phyloP scores from a whole-genome alignment of 2,329 filamentous ascomycete species.

The Blastomyces silverae region DNA sequence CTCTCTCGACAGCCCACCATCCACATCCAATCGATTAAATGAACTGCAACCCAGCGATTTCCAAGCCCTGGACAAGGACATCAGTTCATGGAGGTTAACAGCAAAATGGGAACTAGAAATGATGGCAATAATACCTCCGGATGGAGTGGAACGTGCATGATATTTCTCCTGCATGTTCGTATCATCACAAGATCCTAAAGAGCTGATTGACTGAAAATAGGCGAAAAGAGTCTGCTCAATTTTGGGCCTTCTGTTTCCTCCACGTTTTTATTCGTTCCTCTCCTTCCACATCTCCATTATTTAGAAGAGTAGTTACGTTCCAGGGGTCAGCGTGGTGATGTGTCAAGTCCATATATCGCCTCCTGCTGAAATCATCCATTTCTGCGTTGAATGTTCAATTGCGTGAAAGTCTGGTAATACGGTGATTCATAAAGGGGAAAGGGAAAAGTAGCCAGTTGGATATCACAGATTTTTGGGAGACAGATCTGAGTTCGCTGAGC shows the following conservation, averaged over 20 bases:
- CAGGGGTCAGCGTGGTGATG: background rate
- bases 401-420: background rate
- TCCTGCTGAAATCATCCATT: background rate
- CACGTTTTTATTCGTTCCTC: background rate
- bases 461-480: background rate
- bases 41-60: background rate
- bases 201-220: slow-evolving; percentile 12
- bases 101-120: background rate
- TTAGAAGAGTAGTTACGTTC: background rate
- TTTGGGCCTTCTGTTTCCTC: background rate
- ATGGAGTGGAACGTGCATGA: slow-evolving; percentile 1
- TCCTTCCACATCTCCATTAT: background rate
- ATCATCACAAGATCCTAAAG: background rate
- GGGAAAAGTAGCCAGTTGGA: background rate
- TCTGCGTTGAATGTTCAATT: background rate
- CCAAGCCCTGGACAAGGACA: background rate
- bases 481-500: background rate
- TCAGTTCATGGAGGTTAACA: background rate
- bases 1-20: background rate
- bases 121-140: background rate
- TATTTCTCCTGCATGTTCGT: background rate
- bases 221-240: background rate
- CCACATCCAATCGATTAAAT: slow-evolving; percentile 1
- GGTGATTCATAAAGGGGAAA: background rate
- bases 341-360: background rate